Evolutionary conservation across 805 yeast species (phyloP).

Genomic region (Nakazawaea wyomingensis): DNA sequence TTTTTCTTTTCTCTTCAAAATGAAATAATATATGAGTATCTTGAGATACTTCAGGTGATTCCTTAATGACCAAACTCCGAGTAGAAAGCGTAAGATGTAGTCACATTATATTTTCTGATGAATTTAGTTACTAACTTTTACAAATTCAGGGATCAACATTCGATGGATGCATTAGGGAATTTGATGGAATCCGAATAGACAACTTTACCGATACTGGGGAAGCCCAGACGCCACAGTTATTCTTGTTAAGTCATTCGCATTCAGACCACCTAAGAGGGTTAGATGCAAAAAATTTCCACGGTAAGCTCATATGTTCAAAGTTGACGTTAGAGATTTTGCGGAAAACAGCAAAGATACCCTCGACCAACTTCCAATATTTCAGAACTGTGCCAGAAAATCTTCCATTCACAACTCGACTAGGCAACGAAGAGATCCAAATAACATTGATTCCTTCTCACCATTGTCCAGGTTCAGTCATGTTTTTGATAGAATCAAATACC

Average conservation of each 20-base stretch:
- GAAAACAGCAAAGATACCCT: neutral
- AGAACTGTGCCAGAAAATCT: conserved; percentile 4
- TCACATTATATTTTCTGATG: neutral
- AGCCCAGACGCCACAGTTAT: too few relatives aligned
- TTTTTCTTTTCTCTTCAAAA: neutral
- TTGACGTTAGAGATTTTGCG: conserved; percentile 25
- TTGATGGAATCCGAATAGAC: conserved; percentile 40
- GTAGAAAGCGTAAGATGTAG: neutral
- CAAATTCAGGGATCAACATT: conserved; percentile 23
- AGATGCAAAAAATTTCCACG: conserved; percentile 25
- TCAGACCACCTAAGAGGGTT: conserved; percentile 50
- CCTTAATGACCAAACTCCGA: conserved; percentile 9
- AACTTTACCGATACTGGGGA: conserved; percentile 22
- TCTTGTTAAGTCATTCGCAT: conserved; percentile 48
- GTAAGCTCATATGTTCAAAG: conserved; percentile 41
- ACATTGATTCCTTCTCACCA: conserved; percentile 48
- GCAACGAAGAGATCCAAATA: conserved; percentile 23
- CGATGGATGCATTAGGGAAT: conserved; percentile 40
- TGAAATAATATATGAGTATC: neutral
- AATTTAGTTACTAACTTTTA: neutral
- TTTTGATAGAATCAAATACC: conserved; percentile 33
- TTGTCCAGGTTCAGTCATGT: conserved; percentile 58
- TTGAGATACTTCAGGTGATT: neutral
- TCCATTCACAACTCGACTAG: conserved; percentile 15
- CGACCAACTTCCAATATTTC: conserved; percentile 13